Evolutionary conservation across 257 asterid species (phyloP).

Genomic region (Penstemon barbatus): DNA sequence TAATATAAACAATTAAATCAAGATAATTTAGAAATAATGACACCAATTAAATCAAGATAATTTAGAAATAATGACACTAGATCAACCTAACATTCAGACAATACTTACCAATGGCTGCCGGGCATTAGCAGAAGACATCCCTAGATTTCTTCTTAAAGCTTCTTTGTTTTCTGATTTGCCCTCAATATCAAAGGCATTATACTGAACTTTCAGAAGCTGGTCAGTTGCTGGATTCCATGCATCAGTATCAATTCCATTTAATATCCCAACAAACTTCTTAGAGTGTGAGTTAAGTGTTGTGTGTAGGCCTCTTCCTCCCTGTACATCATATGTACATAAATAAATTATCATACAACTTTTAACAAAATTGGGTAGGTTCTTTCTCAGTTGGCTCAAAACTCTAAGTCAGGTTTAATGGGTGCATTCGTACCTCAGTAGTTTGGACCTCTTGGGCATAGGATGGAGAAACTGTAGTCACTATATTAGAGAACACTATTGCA

Average conservation of each 20-base stretch:
- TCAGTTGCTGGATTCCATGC: constrained; percentile 96
- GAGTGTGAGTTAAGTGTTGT: constrained; percentile 71
- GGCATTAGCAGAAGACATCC: constrained; percentile 54
- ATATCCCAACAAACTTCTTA: constrained; percentile 83
- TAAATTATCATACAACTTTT: constrained; percentile 3
- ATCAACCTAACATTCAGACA: constrained; percentile 15
- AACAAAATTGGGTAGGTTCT: not conserved
- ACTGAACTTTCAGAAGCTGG: constrained; percentile 70
- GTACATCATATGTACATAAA: constrained; percentile 35
- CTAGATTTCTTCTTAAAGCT: constrained; percentile 68
- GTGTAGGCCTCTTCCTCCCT: constrained; percentile 90
- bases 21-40: not conserved
- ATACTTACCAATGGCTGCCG: constrained; percentile 77
- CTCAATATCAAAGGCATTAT: constrained; percentile 61
- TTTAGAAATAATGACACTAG: not conserved
- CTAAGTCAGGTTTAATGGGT: not conserved
- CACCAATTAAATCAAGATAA: not conserved
- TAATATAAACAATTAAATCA: not conserved
- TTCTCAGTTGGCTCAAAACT: constrained; percentile 10
- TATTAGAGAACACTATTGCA: constrained; percentile 93
- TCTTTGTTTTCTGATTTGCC: constrained; percentile 84
- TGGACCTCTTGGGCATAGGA: constrained; percentile 95
- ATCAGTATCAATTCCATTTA: constrained; percentile 93
- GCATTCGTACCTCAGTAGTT: constrained; percentile 63
- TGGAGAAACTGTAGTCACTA: constrained; percentile 97